These are phyloP conservation scores for Parmelia sp. DNA, from an alignment of 495 filamentous ascomycete species.

Conservation along the genomic window DNA sequence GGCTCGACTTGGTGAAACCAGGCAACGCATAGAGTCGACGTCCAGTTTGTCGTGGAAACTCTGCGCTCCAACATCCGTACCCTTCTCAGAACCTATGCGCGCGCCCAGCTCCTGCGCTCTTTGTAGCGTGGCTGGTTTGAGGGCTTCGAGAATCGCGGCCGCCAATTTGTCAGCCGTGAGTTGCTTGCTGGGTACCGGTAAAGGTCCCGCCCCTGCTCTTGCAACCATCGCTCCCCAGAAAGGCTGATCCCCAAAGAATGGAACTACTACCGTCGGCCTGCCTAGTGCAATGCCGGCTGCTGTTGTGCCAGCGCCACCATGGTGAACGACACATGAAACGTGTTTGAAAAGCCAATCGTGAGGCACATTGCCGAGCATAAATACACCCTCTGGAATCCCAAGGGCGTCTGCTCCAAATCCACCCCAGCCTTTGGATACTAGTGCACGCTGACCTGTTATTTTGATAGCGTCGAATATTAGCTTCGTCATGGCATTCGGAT, in stretches of 20 bases:
- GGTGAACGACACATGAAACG: slow-evolving; percentile 72
- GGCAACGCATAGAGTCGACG: slow-evolving; percentile 54
- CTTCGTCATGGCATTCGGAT: slow-evolving; percentile 59
- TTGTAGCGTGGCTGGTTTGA: slow-evolving; percentile 49
- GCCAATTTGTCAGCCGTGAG: slow-evolving; percentile 59
- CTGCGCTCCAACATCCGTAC: slow-evolving; percentile 54
- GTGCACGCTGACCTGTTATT: slow-evolving; percentile 58
- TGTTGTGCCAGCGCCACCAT: slow-evolving; percentile 77
- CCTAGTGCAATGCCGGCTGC: slow-evolving; percentile 65
- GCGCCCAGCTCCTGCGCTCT: slow-evolving; percentile 54
- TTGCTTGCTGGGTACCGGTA: slow-evolving; percentile 62
- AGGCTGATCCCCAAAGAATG: slow-evolving; percentile 81
- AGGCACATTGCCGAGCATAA: slow-evolving; percentile 70
- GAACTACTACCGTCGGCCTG: slow-evolving; percentile 67
- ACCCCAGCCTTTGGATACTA: slow-evolving; percentile 79
- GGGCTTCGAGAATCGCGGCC: slow-evolving; percentile 51
- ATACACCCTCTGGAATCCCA: slow-evolving; percentile 58
- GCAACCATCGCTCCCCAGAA: slow-evolving; percentile 79
- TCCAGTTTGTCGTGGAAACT: slow-evolving; percentile 66
- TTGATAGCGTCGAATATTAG: slow-evolving; percentile 64
- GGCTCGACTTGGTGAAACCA: slow-evolving; percentile 54
- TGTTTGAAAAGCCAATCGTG: slow-evolving; percentile 79
- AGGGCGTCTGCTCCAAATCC: slow-evolving; percentile 59
- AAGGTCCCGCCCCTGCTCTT: slow-evolving; percentile 62
- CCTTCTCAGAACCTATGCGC: slow-evolving; percentile 59